phyloP scores from a whole-genome alignment of 768 basidiomycete genomes.

The Ramaria rubella region DNA sequence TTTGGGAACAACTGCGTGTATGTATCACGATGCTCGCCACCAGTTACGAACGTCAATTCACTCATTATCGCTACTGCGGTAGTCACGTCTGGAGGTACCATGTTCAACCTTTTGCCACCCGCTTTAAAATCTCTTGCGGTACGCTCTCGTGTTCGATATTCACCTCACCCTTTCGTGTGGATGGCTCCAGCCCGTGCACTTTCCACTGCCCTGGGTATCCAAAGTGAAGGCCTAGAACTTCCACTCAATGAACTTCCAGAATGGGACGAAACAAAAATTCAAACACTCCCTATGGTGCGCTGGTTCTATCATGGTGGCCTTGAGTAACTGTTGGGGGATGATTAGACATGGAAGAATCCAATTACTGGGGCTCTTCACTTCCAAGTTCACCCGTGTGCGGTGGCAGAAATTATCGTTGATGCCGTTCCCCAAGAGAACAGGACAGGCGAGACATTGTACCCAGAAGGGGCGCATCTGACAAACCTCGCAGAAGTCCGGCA shows the following conservation, averaged over 20 bases:
- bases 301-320: background rate
- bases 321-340: background rate
- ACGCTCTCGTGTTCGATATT: conserved; percentile 65
- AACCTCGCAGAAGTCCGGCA: conserved; percentile 67
- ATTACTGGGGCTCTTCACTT: conserved; percentile 76
- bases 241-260: conserved; percentile 58
- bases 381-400: conserved; percentile 85
- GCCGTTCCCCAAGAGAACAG: conserved; percentile 58
- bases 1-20: conserved; percentile 81
- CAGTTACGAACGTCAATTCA: background rate
- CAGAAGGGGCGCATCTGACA: conserved; percentile 72
- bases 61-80: background rate
- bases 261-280: conserved; percentile 73
- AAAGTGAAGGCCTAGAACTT: conserved; percentile 68
- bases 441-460: conserved; percentile 64
- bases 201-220: conserved; percentile 78
- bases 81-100: conserved; percentile 61
- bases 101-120: conserved; percentile 72
- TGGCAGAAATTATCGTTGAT: conserved; percentile 55
- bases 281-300: conserved; percentile 59
- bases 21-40: no score
- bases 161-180: conserved; percentile 87
- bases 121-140: conserved; percentile 77
- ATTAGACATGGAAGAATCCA: conserved; percentile 87
- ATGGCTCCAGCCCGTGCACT: conserved; percentile 72